Conservation (phyloP, 352 stramenopile genomes). For the Blastocystis sp. region DNA sequence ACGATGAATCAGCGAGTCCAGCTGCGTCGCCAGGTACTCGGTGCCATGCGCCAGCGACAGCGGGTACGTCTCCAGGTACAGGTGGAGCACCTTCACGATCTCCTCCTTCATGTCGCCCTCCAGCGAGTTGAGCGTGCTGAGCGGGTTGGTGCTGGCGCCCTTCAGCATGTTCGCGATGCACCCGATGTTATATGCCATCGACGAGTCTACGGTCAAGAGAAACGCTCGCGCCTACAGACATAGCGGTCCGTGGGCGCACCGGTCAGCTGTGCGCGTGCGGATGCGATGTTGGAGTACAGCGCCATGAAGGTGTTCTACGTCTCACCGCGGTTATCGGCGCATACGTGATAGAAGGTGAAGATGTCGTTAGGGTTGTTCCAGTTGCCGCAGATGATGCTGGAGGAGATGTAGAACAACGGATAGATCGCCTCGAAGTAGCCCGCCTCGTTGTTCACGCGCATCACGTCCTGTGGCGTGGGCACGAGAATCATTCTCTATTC, state of each 20-base stretch:
- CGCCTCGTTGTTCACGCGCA: neutral
- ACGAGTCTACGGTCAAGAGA: neutral
- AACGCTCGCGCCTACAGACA: neutral
- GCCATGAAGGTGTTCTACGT: slow-evolving; percentile 9
- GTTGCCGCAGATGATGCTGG: slow-evolving; percentile 33
- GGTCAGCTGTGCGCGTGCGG: slow-evolving; percentile 12
- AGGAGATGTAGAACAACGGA: slow-evolving; percentile 56
- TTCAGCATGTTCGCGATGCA: slow-evolving; percentile 9
- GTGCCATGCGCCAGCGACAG: neutral
- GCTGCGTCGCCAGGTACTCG: neutral
- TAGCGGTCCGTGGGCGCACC: neutral
- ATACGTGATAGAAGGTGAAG: slow-evolving; percentile 51
- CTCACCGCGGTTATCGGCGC: neutral
- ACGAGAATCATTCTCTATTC: slow-evolving; percentile 18
- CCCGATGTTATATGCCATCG: slow-evolving; percentile 22
- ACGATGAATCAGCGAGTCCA: slow-evolving; percentile 10
- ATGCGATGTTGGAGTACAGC: slow-evolving; percentile 8
- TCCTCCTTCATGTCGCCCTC: slow-evolving; percentile 12
- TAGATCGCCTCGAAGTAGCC: slow-evolving; percentile 40
- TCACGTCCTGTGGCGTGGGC: slow-evolving; percentile 16
- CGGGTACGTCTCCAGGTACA: neutral
- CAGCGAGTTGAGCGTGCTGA: neutral
- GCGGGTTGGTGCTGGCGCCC: slow-evolving; percentile 8
- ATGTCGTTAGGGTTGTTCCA: slow-evolving; percentile 25
- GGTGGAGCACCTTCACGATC: neutral